Percentiles rank a stretch among this genome's conserved stretches.
Evolutionary conservation across 495 filamentous ascomycete species (phyloP).

Genomic region (Talaromyces liani): DNA sequence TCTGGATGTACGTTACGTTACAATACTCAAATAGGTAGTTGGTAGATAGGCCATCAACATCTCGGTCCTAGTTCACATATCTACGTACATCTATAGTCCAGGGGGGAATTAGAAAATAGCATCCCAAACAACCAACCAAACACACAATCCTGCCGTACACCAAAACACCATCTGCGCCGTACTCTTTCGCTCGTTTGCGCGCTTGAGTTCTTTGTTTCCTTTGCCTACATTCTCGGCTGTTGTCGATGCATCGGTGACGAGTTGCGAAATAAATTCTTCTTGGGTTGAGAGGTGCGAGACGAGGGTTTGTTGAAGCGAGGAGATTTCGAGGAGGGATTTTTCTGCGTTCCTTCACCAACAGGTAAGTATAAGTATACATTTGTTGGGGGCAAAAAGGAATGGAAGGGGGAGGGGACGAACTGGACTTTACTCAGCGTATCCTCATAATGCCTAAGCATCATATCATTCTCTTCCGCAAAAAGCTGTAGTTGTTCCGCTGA

Average conservation of each 20-base stretch:
- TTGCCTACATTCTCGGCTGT: conserved; percentile 80
- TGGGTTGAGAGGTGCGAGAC: conserved; percentile 78
- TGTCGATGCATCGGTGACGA: conserved; percentile 74
- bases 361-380: neutral
- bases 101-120: conserved; percentile 58
- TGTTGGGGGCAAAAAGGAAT: neutral
- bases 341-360: conserved; percentile 63
- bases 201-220: conserved; percentile 87
- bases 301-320: conserved; percentile 82
- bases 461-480: conserved; percentile 88
- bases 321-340: conserved; percentile 85
- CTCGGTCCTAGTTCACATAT: neutral
- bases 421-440: conserved; percentile 86
- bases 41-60: neutral
- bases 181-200: conserved; percentile 71
- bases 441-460: conserved; percentile 88
- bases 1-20: neutral
- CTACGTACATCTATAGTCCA: neutral
- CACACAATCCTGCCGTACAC: conserved; percentile 72
- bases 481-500: conserved; percentile 80
- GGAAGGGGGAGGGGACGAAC: conserved; percentile 42
- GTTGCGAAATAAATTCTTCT: conserved; percentile 75
- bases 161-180: conserved; percentile 86
- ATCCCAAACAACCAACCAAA: conserved; percentile 87
- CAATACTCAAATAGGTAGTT: neutral